These are phyloP conservation scores for Apophysomyces sp. DNA, from an alignment of 371 early-diverging fungal genomes.

Conservation along the genomic window DNA sequence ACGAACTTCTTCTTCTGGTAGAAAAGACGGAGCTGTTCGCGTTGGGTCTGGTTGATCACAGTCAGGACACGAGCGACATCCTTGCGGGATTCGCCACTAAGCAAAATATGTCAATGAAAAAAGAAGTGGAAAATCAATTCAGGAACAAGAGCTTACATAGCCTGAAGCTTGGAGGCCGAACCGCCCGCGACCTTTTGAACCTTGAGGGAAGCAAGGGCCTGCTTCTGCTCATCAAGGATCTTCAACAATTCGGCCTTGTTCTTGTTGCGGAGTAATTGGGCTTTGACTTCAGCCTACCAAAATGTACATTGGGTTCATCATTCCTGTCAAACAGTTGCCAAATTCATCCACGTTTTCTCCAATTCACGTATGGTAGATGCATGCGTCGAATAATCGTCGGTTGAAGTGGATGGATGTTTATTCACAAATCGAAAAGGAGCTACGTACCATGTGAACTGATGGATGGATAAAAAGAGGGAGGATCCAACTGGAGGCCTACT, in stretches of 20 bases:
- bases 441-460: not conserved
- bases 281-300: conserved; percentile 78
- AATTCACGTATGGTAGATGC: not conserved
- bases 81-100: conserved; percentile 80
- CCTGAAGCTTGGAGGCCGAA: conserved; percentile 52
- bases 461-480: not conserved
- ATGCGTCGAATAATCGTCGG: not conserved
- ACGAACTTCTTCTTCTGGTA: conserved; percentile 91
- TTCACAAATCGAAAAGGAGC: not conserved
- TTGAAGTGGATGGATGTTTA: not conserved
- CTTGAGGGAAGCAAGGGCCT: conserved; percentile 86
- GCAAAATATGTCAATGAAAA: not conserved
- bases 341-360: not conserved
- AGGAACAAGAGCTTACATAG: conserved; percentile 58
- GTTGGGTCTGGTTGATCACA: conserved; percentile 89
- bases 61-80: conserved; percentile 91
- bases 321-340: not conserved
- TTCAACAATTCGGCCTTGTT: conserved; percentile 87
- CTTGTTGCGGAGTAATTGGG: conserved; percentile 88
- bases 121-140: not conserved
- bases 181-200: conserved; percentile 88
- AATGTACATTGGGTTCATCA: not conserved
- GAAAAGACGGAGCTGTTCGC: conserved; percentile 77
- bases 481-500: not conserved
- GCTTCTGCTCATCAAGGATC: conserved; percentile 89